Evolutionary conservation across 106 monocot genomes (phyloP), one percentile per base, ranked within the genome.

Genomic region (Apostasia shenzhenica): DNA sequence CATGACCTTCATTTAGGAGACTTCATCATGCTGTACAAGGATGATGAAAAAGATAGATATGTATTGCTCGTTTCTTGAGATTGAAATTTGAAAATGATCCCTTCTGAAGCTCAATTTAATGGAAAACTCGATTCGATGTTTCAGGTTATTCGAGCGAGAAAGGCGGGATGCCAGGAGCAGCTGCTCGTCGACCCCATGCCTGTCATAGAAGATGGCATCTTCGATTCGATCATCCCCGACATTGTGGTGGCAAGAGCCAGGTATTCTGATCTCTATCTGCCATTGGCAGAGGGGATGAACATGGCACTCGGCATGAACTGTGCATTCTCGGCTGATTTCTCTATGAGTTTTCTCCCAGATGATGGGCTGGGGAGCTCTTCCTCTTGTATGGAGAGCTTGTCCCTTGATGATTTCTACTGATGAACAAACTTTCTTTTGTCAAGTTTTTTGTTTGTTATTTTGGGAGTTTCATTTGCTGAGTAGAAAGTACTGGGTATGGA

Each of bases 1-100:
- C 95, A 95, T 72, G 71, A 75, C 9, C 82, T 95, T 66, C 81
- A 41, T 52, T 75, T 79, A 26, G 95, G 95, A n/a, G 95, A 95
- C 61, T 84, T 70, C 54, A 76, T 95, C 78, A 78, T 95, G 83
- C 73, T 95, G 3, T 95, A 88, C 85, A 88, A 75, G 66, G 91
- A 95, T 67, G 88, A 95, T 55, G 60, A 45, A 45, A 83, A 73
- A 43, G 75, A 91, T 48, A 78, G 79, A 81, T 88, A 80, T 72
- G 95, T 91, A 91, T 48, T 50, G 12, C 72, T 66, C 61, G 12
- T 61, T 6, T 46, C 53, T 38, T 59, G 2, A 59, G 6, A 48
- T 45, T 45, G 1, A 11, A 14, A 44, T 56, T 51, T 56, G 26
- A 12, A 12, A 9, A 12, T 3, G 54, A 1, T 2, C 45, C 54